Evolutionary conservation across 345 rosid species (phyloP), one percentile per base, ranked within the genome.

Genomic region (Bruguiera sexangula): DNA sequence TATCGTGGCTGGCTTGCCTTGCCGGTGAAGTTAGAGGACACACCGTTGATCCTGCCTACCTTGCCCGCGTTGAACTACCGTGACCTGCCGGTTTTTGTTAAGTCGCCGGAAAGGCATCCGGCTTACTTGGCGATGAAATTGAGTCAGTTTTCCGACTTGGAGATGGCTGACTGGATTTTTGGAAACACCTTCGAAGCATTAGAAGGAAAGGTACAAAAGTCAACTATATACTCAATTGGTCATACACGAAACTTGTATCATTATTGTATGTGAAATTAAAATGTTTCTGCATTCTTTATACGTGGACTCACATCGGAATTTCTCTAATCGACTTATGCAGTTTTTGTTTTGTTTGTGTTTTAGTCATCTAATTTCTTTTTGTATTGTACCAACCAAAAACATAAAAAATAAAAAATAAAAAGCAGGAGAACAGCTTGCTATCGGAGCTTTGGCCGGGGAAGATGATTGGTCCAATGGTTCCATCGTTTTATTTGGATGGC

Each of bases 381-480:
- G 15, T 39, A 43, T 43, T 43, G 50, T 43, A 3, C 13, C 13
- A 3, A 37, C 32, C 24, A 24, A 24, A 22, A 22, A 22, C 22
- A 22, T 22, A 22, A 22, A 22, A 22, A 22, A 22, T 22, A 22
- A 22, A 24, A 24, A 24, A 24, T 0, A 24, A 13, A 43, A 43
- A 43, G 11, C 29, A 43, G 50, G 18, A 43, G 50, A 43, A 43
- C 15, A 43, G 50, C 5, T 13, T 13, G 50, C 50, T 13, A 52
- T 72, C 82, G 2, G 79, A 77, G 60, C 75, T 83, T 13, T 87
- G 90, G 86, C 87, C 71, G 0, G 90, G 75, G n/a, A 87, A 84
- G 64, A 69, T 88, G 75, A 85, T 91, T 0, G 97, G 94, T 27
- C 97, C 92, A 0, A 83, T 87, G 97, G 82, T 87, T 21, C 97